Evolutionary conservation across 192 early-diverging fungal species (phyloP), one percentile per base, ranked within the genome.

Genomic region (Coemansia sp.): DNA sequence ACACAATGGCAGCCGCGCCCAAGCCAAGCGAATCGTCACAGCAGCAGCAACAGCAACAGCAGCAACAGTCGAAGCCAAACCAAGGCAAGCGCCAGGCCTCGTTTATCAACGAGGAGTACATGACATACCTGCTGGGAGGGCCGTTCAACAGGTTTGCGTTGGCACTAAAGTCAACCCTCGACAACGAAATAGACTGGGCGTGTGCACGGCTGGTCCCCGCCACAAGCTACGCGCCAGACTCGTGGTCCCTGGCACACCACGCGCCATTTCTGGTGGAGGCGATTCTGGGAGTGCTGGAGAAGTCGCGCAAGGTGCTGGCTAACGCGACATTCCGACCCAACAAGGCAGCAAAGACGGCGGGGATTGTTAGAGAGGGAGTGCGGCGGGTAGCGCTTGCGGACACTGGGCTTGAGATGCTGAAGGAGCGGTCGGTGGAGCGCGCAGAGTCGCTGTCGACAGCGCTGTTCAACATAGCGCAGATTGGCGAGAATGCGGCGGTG

Each of bases 131-230:
- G 41, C 44, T 40, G 9, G 81, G 81, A 5, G 81, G 81, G 0
- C 76, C 75, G 19, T 79, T 75, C 42, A 84, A 84, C 49, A 61
- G 81, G 57, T 79, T 79, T 71, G 77, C 81, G 6, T 45, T 84
- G 20, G 81, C 81, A 2, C 56, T 84, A 10, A 78, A 79, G 57
- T 84, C 81, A 0, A 45, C 41, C 0, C 65, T 84, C 39, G 70
- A 75, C 12, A 84, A 84, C 40, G 81, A 84, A 55, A 76, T 84
- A 5, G 81, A 84, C 70, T 84, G 81, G 81, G 81, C 76, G 14
- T 76, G 81, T 19, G 73, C 61, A 19, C 72, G 76, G 0, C 59
- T 84, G 32, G 77, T 63, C 7, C 32, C 73, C 0, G 81, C 76
- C 8, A 79, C 81, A 2, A 69, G 72, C 40, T 62, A 66, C 45